A percentile compares a stretch with the other conserved stretches of the same genome.
Conservation (phyloP, 495 filamentous ascomycete species). For the Tetracladium marchalianum region DNA sequence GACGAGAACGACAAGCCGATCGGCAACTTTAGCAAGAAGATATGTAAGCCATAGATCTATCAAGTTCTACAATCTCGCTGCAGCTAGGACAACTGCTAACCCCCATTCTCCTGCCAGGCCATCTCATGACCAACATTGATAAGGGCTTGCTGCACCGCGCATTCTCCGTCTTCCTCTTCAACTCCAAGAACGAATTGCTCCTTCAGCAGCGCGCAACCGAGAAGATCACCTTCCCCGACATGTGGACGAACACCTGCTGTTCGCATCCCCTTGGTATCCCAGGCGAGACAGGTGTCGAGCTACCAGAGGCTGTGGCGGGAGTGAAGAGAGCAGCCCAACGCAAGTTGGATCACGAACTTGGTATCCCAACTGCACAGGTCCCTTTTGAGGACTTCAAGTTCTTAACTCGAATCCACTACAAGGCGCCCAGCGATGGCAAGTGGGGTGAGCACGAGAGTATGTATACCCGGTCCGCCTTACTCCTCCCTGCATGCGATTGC, state of each 20-base stretch:
- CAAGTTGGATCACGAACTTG: conserved; percentile 90
- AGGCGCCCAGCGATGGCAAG: conserved; percentile 90
- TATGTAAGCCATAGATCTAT: conserved; percentile 50
- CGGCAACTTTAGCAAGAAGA: conserved; percentile 96
- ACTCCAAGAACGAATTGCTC: conserved; percentile 77
- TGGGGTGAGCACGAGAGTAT: conserved; percentile 99
- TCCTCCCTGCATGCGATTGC: background rate
- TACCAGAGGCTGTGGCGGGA: conserved; percentile 69
- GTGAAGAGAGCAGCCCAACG: conserved; percentile 86
- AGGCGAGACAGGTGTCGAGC: conserved; percentile 77
- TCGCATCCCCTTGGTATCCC: conserved; percentile 91
- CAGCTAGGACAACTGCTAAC: conserved; percentile 1
- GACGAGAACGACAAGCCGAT: conserved; percentile 91
- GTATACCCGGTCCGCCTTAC: conserved; percentile 18
- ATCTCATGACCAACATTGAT: conserved; percentile 97
- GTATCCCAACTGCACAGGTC: conserved; percentile 85
- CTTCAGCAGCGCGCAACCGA: conserved; percentile 92
- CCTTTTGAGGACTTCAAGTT: conserved; percentile 87
- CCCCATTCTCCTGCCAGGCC: conserved; percentile 44
- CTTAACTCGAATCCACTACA: conserved; percentile 95
- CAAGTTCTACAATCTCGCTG: background rate
- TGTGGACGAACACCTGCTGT: conserved; percentile 99
- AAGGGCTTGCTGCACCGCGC: conserved; percentile 91
- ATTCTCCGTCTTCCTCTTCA: conserved; percentile 97
- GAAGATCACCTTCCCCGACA: conserved; percentile 98